Conservation (phyloP, 768 basidiomycete genomes). For the Pleurotus eryngii region DNA sequence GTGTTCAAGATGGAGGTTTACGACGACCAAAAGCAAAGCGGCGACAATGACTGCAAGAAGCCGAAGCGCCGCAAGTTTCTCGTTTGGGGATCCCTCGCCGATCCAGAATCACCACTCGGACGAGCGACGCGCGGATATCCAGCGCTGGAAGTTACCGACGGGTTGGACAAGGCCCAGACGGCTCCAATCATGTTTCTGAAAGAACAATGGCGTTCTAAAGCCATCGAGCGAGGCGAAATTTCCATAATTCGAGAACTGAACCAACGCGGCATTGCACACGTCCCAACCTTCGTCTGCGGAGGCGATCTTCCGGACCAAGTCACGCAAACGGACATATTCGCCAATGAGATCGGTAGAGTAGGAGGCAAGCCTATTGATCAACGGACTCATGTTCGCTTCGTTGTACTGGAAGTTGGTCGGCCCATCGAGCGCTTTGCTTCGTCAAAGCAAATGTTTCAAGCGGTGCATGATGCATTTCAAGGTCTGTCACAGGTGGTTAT, state of each 20-base stretch:
- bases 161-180: neutral
- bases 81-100: conserved; percentile 6
- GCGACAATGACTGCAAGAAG: neutral
- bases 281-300: conserved; percentile 1
- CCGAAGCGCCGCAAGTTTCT: neutral
- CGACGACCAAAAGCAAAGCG: no score
- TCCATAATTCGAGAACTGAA: neutral
- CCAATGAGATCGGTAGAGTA: no score
- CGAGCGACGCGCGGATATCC: conserved; percentile 5
- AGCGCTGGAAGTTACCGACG: neutral
- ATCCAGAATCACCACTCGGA: conserved; percentile 1
- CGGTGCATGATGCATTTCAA: neutral
- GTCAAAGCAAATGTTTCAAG: neutral
- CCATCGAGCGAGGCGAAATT: neutral
- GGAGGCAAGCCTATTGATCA: neutral
- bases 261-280: neutral
- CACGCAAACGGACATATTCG: neutral
- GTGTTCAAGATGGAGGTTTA: neutral
- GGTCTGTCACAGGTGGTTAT: neutral
- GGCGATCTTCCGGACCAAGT: conserved; percentile 10
- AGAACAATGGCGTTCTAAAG: conserved; percentile 5
- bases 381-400: neutral
- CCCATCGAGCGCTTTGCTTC: neutral
- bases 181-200: neutral
- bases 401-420: neutral